A percentile compares a stretch with the other conserved stretches of the same genome.
Conservation (phyloP, 306 rosid species). For the Vicia villosa region DNA sequence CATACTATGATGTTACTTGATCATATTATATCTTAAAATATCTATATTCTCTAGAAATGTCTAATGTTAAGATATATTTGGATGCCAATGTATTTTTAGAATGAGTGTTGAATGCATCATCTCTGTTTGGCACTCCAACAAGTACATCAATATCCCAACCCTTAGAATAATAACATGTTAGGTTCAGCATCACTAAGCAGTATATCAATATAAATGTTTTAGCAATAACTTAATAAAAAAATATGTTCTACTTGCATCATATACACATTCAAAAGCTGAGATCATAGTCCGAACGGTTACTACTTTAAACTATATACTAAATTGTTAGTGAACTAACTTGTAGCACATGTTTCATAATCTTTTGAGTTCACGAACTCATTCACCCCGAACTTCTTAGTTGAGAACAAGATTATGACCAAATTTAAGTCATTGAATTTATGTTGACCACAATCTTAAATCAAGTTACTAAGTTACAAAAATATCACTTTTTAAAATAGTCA, state of each 20-base stretch:
- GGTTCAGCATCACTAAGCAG: not conserved
- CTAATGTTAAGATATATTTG: no score
- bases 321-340: no score
- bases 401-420: slow-evolving; percentile 7
- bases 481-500: no score
- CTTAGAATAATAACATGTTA: slow-evolving; percentile 40
- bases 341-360: slow-evolving; percentile 86
- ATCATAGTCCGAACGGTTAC: no score
- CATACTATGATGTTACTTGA: no score
- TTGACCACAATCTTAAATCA: not conserved
- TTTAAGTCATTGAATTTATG: not conserved
- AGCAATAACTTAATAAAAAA: not conserved
- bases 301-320: no score
- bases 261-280: slow-evolving; percentile 92
- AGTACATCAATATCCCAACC: slow-evolving; percentile 99
- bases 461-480: no score
- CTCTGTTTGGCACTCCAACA: slow-evolving; percentile 87
- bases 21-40: no score
- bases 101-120: slow-evolving; percentile 80
- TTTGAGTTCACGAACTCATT: slow-evolving; percentile 85
- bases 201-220: not conserved
- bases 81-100: no score
- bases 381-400: slow-evolving; percentile 88
- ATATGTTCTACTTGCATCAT: slow-evolving; percentile 55
- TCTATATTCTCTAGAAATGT: no score